Evolutionary conservation across 768 basidiomycete genomes (phyloP), one percentile per base, ranked within the genome.

Genomic region (Tulasnella sp.): DNA sequence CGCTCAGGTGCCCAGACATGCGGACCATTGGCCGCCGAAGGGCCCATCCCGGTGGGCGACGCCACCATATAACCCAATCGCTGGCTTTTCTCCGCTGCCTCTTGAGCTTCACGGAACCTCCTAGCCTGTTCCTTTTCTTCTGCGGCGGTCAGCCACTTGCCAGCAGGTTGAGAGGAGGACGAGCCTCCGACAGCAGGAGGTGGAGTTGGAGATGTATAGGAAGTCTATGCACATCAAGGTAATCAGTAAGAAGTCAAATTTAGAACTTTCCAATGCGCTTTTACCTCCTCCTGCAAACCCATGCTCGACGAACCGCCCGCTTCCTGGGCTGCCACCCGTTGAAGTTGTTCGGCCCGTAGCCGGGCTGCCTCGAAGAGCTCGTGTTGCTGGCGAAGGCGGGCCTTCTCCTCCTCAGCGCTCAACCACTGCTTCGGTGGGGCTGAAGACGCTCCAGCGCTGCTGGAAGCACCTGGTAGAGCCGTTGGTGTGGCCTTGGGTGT

Each of bases 401-500:
- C 85, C 83, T 96, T 95, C 84, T 96, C 94, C 79, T 91, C 90
- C 85, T 94, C 94, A 0, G 95, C 93, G 0, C 92, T 89, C 9
- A 87, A 87, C 93, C 93, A 95, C 54, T 85, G 84, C 42, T 75
- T 84, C 77, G 73, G 84, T 72, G 83, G 85, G 82, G 85, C 31
- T 20, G 28, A 72, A 28, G 42, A 2, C 11, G 40, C 72, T 40
- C 81, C 24, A 24, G 72, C 72, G 34, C 50, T 58, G 40, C 34
- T 50, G 11, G 64, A 69, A 75, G 72, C 28, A 54, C 44, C 42
- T 14, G 64, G 80, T 6, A 31, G 46, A 46, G 58, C 34, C n/a
- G 37, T 50, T 54, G 40, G n/a, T 58, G 60, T 8, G 28, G 75
- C 50, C 58, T 81, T 48, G 72, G 60, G 72, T 5, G 28, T 42